Evolutionary conservation across 139 green algal species (phyloP).

Genomic region (Penium margaritaceum): DNA sequence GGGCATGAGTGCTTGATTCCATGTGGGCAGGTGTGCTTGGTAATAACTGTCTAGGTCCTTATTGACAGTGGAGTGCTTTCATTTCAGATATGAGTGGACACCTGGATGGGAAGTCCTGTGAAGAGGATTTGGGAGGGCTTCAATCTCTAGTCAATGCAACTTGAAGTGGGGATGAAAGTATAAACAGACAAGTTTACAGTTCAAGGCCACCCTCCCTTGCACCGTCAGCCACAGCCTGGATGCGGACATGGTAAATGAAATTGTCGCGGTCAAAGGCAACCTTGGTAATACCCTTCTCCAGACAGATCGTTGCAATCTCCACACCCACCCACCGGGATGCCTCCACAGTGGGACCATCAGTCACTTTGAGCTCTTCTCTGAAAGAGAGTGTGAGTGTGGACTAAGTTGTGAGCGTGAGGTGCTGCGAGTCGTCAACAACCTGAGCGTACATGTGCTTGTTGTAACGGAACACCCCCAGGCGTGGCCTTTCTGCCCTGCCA

Average conservation of each 20-base stretch:
- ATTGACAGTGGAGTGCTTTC: too few species aligned
- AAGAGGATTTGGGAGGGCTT: too few species aligned
- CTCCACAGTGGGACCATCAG: conserved; percentile 23
- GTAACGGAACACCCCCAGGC: conserved; percentile 85
- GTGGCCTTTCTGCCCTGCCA: conserved; percentile 78
- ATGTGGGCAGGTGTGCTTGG: too few species aligned
- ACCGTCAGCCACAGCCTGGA: conserved; percentile 83
- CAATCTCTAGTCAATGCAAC: too few species aligned
- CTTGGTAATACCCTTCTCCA: conserved; percentile 66
- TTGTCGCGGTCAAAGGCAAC: conserved; percentile 84
- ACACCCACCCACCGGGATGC: conserved; percentile 64
- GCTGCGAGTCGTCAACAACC: conserved; percentile 83
- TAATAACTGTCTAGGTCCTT: too few species aligned
- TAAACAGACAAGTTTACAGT: too few species aligned
- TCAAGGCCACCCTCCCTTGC: conserved; percentile 71
- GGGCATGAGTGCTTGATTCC: too few species aligned
- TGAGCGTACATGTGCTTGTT: conserved; percentile 97
- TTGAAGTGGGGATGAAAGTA: too few species aligned
- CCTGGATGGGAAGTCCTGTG: too few species aligned
- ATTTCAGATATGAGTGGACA: too few species aligned
- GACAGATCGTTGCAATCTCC: conserved; percentile 75
- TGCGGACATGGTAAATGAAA: conserved; percentile 86
- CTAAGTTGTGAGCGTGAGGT: conserved; percentile 70
- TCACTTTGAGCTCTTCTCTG: conserved; percentile 29
- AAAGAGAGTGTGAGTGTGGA: conserved; percentile 59